Percentiles rank a stretch among this genome's conserved stretches.
Conservation (phyloP, 495 filamentous ascomycete genomes). For the Trichocladium antarcticum region DNA sequence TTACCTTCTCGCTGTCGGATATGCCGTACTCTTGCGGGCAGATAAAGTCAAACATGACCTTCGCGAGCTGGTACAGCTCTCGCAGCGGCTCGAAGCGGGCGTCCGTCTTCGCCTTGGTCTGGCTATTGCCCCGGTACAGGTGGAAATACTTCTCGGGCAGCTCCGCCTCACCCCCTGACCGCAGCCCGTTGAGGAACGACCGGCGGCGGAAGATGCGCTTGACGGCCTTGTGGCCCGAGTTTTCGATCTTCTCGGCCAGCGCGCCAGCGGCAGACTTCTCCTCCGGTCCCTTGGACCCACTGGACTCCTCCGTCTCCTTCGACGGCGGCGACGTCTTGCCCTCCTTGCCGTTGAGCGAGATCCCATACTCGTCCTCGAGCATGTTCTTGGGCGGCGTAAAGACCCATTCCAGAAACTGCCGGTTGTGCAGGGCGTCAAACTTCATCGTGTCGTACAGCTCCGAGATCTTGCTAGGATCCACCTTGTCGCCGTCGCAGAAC, state of each 20-base stretch:
- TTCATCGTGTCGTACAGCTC: slow-evolving; percentile 99
- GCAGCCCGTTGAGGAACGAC: slow-evolving; percentile 37
- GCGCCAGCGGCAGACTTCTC: background rate
- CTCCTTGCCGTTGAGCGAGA: slow-evolving; percentile 28
- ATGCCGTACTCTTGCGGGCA: slow-evolving; percentile 98
- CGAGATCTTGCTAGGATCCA: slow-evolving; percentile 95
- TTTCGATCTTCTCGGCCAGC: slow-evolving; percentile 29
- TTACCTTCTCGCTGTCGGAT: slow-evolving; percentile 71
- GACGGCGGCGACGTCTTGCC: slow-evolving; percentile 20
- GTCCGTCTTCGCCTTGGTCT: slow-evolving; percentile 74
- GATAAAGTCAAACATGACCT: slow-evolving; percentile 95
- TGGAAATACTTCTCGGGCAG: slow-evolving; percentile 70
- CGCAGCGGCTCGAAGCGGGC: slow-evolving; percentile 74
- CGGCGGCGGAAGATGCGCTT: slow-evolving; percentile 43
- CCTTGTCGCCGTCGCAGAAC: slow-evolving; percentile 93
- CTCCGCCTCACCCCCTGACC: slow-evolving; percentile 32
- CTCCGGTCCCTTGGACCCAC: slow-evolving; percentile 1
- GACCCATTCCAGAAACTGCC: slow-evolving; percentile 94
- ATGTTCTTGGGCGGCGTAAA: slow-evolving; percentile 71
- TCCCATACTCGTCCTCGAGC: slow-evolving; percentile 51
- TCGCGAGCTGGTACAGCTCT: slow-evolving; percentile 84
- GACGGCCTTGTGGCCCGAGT: slow-evolving; percentile 28
- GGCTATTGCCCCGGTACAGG: slow-evolving; percentile 63
- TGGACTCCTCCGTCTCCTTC: slow-evolving; percentile 30
- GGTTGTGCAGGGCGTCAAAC: slow-evolving; percentile 94